Conservation (phyloP, 257 asterid species). For the Salvia miltiorrhiza region DNA sequence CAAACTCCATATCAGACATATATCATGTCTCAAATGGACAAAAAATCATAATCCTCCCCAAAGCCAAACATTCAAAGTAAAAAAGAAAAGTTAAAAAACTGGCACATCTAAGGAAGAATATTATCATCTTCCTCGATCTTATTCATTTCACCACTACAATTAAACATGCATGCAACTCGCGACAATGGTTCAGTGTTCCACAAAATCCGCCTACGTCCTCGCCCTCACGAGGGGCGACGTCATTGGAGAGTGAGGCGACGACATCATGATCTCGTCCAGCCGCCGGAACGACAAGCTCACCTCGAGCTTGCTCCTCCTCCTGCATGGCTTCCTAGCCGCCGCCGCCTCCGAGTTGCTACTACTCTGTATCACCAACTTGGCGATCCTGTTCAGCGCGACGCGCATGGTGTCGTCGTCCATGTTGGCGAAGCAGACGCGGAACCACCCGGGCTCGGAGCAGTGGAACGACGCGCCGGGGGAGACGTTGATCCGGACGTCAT, state of each 20-base stretch:
- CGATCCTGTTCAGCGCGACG: constrained; percentile 53
- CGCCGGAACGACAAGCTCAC: constrained; percentile 67
- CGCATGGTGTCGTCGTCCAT: constrained; percentile 64
- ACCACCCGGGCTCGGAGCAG: constrained; percentile 86
- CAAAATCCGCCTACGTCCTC: constrained; percentile 26
- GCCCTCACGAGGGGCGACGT: constrained; percentile 82
- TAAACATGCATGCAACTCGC: too few species aligned
- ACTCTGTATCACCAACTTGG: constrained; percentile 39
- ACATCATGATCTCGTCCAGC: constrained; percentile 54
- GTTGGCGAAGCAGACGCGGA: constrained; percentile 77
- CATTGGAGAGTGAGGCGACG: constrained; percentile 82
- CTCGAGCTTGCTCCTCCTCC: constrained; percentile 59
- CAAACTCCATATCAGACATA: constrained; percentile 17
- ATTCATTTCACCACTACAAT: too few species aligned
- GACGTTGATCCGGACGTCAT: constrained; percentile 74
- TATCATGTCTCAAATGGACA: constrained; percentile 9
- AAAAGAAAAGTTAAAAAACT: background rate
- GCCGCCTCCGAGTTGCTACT: too few species aligned
- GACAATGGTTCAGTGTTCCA: too few species aligned
- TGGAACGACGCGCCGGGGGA: constrained; percentile 79
- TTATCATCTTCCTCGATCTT: too few species aligned
- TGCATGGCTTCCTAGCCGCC: constrained; percentile 41
- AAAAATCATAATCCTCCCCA: background rate
- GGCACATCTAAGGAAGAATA: too few species aligned
- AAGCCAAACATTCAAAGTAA: background rate